phyloP scores from a whole-genome alignment of 257 asterid genomes.

The Solanum appendiculatum region DNA sequence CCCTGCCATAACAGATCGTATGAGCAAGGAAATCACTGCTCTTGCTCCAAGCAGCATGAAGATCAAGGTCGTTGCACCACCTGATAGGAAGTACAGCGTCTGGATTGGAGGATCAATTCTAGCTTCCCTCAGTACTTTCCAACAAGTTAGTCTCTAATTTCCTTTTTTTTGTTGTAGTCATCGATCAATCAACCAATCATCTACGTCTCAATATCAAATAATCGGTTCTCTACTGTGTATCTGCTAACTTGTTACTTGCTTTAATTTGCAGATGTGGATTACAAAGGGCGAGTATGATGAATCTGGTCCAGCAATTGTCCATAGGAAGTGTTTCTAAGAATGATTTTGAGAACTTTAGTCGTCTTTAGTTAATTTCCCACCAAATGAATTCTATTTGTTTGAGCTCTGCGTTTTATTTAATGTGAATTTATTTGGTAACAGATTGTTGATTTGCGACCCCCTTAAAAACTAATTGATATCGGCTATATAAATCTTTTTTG shows the following conservation, averaged over 20 bases:
- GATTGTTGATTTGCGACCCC: background rate
- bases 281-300: conserved; percentile 2
- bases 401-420: background rate
- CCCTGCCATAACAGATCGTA: background rate
- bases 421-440: background rate
- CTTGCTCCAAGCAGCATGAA: background rate
- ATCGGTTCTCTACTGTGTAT: background rate
- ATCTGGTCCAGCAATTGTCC: conserved; percentile 6
- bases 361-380: background rate
- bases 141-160: background rate
- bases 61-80: background rate
- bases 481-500: background rate
- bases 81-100: background rate
- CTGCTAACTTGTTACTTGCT: background rate
- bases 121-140: background rate
- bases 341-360: background rate
- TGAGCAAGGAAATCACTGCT: background rate
- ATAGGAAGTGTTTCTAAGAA: conserved; percentile 4
- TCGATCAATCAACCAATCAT: background rate
- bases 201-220: background rate
- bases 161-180: background rate
- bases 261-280: conserved; percentile 7
- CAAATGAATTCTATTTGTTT: background rate
- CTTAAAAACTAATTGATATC: background rate
- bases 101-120: background rate